Percentiles rank a stretch among this genome's conserved stretches.
Evolutionary conservation across 2,329 filamentous ascomycete species (phyloP).

Genomic region (Stagonosporopsis vannaccii): DNA sequence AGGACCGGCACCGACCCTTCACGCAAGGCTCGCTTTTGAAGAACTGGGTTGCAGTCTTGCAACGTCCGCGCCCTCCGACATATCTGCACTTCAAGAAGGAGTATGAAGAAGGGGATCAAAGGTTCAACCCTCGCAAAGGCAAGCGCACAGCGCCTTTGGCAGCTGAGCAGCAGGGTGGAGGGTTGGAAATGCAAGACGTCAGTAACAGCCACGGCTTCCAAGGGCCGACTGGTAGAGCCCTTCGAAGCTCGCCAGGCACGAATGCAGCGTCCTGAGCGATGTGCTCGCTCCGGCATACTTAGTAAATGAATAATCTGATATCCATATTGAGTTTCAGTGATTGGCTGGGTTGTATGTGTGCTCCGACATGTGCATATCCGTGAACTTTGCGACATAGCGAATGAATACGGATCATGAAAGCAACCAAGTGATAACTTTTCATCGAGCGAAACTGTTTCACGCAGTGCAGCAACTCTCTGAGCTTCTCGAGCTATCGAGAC

Average conservation of each 20-base stretch:
- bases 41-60: conserved; percentile 84
- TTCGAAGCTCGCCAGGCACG: conserved; percentile 21
- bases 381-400: background rate
- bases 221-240: conserved; percentile 38
- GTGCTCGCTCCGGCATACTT: background rate
- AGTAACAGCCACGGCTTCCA: conserved; percentile 41
- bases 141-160: conserved; percentile 58
- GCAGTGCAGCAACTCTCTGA: background rate
- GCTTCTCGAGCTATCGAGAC: conserved; percentile 6
- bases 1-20: conserved; percentile 90
- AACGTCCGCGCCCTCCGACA: conserved; percentile 82
- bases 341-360: background rate
- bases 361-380: background rate
- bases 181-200: conserved; percentile 74
- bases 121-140: conserved; percentile 70
- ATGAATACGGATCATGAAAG: background rate
- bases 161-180: conserved; percentile 61
- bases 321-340: background rate
- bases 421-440: background rate
- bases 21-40: conserved; percentile 76
- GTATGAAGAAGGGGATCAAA: conserved; percentile 83
- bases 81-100: conserved; percentile 85
- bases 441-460: background rate
- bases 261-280: conserved; percentile 22
- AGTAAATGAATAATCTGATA: conserved; percentile 15